phyloP scores from a whole-genome alignment of 768 basidiomycete genomes.

The Lentinula sp. region DNA sequence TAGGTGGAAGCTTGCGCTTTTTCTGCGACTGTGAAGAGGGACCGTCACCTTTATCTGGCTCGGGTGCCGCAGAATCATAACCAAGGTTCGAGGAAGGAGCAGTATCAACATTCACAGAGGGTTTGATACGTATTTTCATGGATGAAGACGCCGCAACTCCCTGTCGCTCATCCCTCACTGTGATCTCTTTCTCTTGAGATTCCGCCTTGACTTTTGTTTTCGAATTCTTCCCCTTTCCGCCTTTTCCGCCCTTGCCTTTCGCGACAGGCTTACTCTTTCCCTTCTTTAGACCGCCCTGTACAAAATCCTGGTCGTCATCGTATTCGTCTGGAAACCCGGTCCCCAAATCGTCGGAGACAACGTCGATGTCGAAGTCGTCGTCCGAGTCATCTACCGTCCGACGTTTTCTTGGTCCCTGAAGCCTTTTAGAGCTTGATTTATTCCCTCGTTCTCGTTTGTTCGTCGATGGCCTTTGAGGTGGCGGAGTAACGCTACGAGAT shows the following conservation, averaged over 20 bases:
- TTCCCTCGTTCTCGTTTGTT: background rate
- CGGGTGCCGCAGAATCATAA: slow-evolving; percentile 6
- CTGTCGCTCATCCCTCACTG: slow-evolving; percentile 37
- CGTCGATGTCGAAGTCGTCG: slow-evolving; percentile 7
- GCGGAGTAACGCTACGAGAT: background rate
- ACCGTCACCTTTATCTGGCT: slow-evolving; percentile 9
- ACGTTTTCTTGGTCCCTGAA: background rate
- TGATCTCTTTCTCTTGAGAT: slow-evolving; percentile 26
- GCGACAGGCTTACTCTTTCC: slow-evolving; percentile 10
- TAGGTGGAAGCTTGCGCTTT: slow-evolving; percentile 63
- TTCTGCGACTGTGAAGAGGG: slow-evolving; percentile 20
- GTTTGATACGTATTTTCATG: background rate
- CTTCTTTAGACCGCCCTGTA: slow-evolving; percentile 15
- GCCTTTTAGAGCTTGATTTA: background rate
- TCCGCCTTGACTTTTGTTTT: slow-evolving; percentile 22
- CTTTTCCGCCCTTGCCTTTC: slow-evolving; percentile 21
- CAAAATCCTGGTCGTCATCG: slow-evolving; percentile 21
- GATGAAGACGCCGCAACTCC: slow-evolving; percentile 4
- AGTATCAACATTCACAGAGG: background rate
- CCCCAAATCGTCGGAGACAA: slow-evolving; percentile 7
- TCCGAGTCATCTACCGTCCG: slow-evolving; percentile 11
- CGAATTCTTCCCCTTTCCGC: slow-evolving; percentile 16
- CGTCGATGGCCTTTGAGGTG: background rate
- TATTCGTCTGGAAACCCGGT: slow-evolving; percentile 21
- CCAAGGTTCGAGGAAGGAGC: background rate